A percentile compares a stretch with the other conserved stretches of the same genome.
These are phyloP conservation scores for Phytomonas sp. DNA, from an alignment of 208 protist genomes.

Conservation along the genomic window DNA sequence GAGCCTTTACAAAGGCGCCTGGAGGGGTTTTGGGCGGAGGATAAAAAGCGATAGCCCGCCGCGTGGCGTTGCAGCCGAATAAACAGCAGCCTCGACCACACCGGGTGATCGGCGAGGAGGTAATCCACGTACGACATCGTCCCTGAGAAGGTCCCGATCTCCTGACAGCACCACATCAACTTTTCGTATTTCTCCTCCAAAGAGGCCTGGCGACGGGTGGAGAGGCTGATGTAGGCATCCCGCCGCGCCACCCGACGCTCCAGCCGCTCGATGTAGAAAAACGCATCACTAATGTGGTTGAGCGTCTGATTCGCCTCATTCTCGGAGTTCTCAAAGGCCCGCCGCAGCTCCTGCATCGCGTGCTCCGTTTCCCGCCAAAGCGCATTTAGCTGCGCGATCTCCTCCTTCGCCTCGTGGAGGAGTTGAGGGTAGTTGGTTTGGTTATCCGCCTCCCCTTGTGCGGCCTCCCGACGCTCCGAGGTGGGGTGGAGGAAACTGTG, in stretches of 20 bases:
- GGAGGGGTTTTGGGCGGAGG: neutral
- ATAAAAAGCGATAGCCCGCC: conserved; percentile 22
- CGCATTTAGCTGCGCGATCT: conserved; percentile 47
- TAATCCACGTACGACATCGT: conserved; percentile 70
- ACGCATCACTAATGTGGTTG: conserved; percentile 72
- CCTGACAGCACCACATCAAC: conserved; percentile 74
- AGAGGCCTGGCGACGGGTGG: conserved; percentile 34
- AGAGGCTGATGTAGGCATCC: conserved; percentile 46
- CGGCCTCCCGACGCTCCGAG: neutral
- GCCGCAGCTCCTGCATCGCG: conserved; percentile 63
- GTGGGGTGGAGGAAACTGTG: too few species aligned
- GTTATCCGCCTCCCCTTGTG: conserved; percentile 1
- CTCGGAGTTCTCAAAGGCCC: conserved; percentile 70
- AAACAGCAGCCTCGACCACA: conserved; percentile 74
- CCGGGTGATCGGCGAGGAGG: conserved; percentile 38
- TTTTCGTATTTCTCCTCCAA: conserved; percentile 87
- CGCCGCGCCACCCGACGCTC: conserved; percentile 74
- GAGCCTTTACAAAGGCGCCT: neutral
- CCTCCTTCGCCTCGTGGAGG: conserved; percentile 41
- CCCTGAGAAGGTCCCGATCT: conserved; percentile 58
- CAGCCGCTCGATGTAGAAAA: conserved; percentile 75
- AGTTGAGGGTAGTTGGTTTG: conserved; percentile 17
- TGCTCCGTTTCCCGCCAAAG: conserved; percentile 86
- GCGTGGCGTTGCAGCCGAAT: conserved; percentile 44
- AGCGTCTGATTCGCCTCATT: conserved; percentile 64